These are phyloP conservation scores for Penicillium bialowiezense DNA, from an alignment of 495 filamentous ascomycete genomes.

Conservation along the genomic window DNA sequence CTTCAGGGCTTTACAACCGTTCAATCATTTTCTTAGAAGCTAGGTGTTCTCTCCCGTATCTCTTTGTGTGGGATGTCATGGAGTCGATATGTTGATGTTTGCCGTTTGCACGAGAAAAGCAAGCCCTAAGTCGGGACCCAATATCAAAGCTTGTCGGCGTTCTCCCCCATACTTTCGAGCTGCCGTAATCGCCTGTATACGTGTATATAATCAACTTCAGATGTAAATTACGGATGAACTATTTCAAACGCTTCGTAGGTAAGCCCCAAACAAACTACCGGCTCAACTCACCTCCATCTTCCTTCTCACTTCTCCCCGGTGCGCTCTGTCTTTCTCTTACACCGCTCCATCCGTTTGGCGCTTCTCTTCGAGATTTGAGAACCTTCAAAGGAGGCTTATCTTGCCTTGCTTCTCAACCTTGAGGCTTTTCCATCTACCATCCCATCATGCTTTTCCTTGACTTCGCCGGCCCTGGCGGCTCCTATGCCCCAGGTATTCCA, in stretches of 20 bases:
- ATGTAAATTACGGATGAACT: not conserved
- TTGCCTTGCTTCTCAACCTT: not conserved
- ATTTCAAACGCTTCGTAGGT: not conserved
- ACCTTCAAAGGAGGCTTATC: too few relatives aligned
- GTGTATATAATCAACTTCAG: not conserved
- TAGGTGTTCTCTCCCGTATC: not conserved
- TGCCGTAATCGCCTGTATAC: not conserved
- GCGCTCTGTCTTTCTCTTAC: not conserved
- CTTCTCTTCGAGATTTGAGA: too few relatives aligned
- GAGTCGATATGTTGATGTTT: not conserved
- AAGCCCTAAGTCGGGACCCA: not conserved
- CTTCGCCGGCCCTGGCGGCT: not conserved
- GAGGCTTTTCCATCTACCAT: not conserved
- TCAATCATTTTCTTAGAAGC: too few relatives aligned
- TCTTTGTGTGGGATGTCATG: not conserved
- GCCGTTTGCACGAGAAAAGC: not conserved
- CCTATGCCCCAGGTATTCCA: not conserved
- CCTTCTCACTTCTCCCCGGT: not conserved
- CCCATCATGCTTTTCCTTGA: not conserved
- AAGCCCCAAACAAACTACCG: not conserved
- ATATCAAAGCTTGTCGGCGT: not conserved
- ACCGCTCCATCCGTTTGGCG: slow-evolving; percentile 1
- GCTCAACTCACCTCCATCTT: not conserved
- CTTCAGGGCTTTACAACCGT: not conserved
- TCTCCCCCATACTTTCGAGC: not conserved